Evolutionary conservation across 371 early-diverging fungal genomes (phyloP), one percentile per base, ranked within the genome.

Genomic region (Lichtheimia hyalospora): DNA sequence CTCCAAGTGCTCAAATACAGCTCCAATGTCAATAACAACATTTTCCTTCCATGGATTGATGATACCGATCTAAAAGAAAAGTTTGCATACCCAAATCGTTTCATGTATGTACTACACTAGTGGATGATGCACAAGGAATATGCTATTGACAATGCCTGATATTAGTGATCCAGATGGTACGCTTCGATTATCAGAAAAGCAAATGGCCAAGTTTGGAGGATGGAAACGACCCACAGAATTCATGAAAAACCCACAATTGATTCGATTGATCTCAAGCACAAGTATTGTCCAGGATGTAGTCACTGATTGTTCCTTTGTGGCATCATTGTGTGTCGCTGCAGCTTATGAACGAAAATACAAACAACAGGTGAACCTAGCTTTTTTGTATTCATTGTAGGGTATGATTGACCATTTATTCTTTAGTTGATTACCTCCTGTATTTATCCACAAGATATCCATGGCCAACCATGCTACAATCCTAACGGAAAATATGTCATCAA

Each of bases 291-390:
- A 94, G 79, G 94, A 95, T 60, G 83, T 92, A 20, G 95, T 96
- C 1, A 94, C 93, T 1, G 94, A 96, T 73, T 96, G 96, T 67
- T 95, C 95, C 12, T 94, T 96, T 72, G 95, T 96, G 4, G 94
- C 95, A 2, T 93, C 94, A 21, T 67, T 96, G 16, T 92, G 92
- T 66, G 95, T 94, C 14, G 83, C 91, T 41, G 90, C 94, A 5
- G 90, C 89, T 24, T 93, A 94, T 64, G 95, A 96, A 63, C 70
- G 75, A 13, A 83, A 81, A 57, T 90, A 88, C 63, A 77, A 83
- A 42, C 89, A 88, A 55, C 89, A 87, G 75, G 89, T 87, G 65
- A 39, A 34, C 2, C 15, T 16, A 27, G 12, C 41, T 48, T 39
- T 27, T 39, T 21, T 16, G 51, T 13, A 13, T 20, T n/a, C 6